Base-by-base conservation (phyloP, 768 basidiomycete species). In the Podaxis pistillaris region DNA sequence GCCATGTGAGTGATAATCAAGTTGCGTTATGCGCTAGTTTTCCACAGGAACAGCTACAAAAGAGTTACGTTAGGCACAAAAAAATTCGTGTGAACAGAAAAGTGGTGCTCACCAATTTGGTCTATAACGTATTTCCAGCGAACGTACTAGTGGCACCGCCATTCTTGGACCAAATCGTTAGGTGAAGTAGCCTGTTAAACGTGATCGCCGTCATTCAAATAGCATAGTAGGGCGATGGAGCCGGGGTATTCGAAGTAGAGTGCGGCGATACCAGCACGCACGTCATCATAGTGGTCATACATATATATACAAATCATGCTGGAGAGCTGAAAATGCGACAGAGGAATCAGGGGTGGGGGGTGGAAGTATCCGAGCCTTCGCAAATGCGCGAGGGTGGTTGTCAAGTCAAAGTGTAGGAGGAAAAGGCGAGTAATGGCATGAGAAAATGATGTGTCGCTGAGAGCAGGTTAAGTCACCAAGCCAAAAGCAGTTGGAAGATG, bases 401-500 rank as follows among this genome's bases (percentile, higher is more conserved):
- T 58, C 57, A 40, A 52, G 36, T 56, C 36, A 56, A 37, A n/a
- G 54, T 33, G 30, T 33, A 8, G 37, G 28, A 41, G 7, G 37
- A 40, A 53, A 44, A n/a, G 52, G 49, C 24, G 30, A 44, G 44
- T 41, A 28, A 54, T 60, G 59, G 26, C 59, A 55, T 62, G 53
- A 41, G 53, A 62, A 62, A 47, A 49, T 52, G 50, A 60, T 51
- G 49, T 5, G 24, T 13, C 13, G 12, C n/a, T 24, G 52, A n/a
- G 28, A n/a, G 38, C 51, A 58, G 19, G 24, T 46, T 13, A 37
- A 55, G 40, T 62, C 52, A 55, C 53, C 44, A 55, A 37, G 30
- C 60, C 60, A 61, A 61, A 61, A 61, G 51, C 41, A 55, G 53
- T 36, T 44, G 53, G 58, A 55, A 4, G 19, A 30, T 62, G 60